Conservation (phyloP, 352 stramenopile genomes). For the Pythium brassicae region DNA sequence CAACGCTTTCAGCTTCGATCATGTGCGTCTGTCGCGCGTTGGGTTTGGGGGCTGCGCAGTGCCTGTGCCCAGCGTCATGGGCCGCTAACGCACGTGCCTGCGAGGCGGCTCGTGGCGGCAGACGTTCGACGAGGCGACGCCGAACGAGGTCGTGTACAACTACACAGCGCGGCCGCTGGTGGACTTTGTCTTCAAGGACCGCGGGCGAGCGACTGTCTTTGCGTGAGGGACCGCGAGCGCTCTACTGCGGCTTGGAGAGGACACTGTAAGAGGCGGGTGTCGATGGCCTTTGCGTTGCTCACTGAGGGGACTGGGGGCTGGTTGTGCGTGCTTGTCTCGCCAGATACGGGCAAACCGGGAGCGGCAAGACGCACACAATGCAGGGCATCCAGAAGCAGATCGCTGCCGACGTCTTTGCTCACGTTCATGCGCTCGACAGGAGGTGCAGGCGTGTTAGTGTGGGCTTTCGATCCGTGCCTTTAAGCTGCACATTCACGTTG, state of each 20-base stretch:
- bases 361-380: constrained; percentile 94
- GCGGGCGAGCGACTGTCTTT: constrained; percentile 94
- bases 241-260: not conserved
- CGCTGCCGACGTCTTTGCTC: constrained; percentile 66
- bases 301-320: too few species aligned
- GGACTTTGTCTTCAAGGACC: constrained; percentile 91
- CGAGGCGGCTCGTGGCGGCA: constrained; percentile 31
- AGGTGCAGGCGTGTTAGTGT: constrained; percentile 11
- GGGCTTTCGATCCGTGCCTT: not conserved
- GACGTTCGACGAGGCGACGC: constrained; percentile 92
- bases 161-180: constrained; percentile 91
- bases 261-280: too few species aligned
- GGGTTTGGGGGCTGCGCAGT: too few species aligned
- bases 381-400: constrained; percentile 83
- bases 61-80: too few species aligned
- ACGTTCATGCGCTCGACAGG: constrained; percentile 53
- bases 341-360: constrained; percentile 91
- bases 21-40: constrained; percentile 23
- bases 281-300: not conserved
- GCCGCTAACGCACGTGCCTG: not conserved
- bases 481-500: not conserved
- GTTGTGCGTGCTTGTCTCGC: not conserved
- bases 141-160: constrained; percentile 94
- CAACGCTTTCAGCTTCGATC: constrained; percentile 92
- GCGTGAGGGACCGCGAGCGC: constrained; percentile 61